Evolutionary conservation across 2,329 filamentous ascomycete species (phyloP).

Genomic region (Immersiporthe knoxdaviesiana): DNA sequence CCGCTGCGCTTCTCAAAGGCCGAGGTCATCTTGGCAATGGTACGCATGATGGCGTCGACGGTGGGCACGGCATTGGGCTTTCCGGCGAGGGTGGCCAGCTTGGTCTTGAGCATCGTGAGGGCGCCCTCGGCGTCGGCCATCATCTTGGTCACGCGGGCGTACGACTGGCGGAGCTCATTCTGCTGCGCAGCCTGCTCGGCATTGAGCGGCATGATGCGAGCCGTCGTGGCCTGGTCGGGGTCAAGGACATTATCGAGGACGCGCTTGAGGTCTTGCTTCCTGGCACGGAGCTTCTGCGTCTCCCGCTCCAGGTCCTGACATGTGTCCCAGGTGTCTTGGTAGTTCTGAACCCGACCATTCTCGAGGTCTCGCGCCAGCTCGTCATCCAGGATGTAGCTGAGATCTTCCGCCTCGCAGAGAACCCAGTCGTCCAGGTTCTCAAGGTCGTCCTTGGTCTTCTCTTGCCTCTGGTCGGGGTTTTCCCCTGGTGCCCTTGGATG

Average conservation of each 20-base stretch:
- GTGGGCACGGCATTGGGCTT: slow-evolving; percentile 68
- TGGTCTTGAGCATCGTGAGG: slow-evolving; percentile 77
- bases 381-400: slow-evolving; percentile 65
- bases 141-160: slow-evolving; percentile 72
- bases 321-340: slow-evolving; percentile 69
- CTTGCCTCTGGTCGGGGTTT: slow-evolving; percentile 58
- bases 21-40: slow-evolving; percentile 87
- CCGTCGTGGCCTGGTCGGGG: slow-evolving; percentile 65
- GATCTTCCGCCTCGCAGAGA: slow-evolving; percentile 73
- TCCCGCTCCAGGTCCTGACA: slow-evolving; percentile 72
- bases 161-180: slow-evolving; percentile 77
- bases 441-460: slow-evolving; percentile 68
- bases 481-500: slow-evolving; percentile 67
- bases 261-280: slow-evolving; percentile 77
- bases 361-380: slow-evolving; percentile 69
- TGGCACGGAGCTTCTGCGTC: slow-evolving; percentile 70
- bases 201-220: slow-evolving; percentile 74
- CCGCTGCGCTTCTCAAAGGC: slow-evolving; percentile 91
- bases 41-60: slow-evolving; percentile 88
- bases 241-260: slow-evolving; percentile 73
- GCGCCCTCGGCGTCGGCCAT: slow-evolving; percentile 80
- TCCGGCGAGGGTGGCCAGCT: slow-evolving; percentile 64
- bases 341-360: slow-evolving; percentile 67
- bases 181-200: slow-evolving; percentile 84
- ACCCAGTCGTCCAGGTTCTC: slow-evolving; percentile 71